Evolutionary conservation across 2,329 filamentous ascomycete species (phyloP).

Genomic region (Colletotrichum sublineola): DNA sequence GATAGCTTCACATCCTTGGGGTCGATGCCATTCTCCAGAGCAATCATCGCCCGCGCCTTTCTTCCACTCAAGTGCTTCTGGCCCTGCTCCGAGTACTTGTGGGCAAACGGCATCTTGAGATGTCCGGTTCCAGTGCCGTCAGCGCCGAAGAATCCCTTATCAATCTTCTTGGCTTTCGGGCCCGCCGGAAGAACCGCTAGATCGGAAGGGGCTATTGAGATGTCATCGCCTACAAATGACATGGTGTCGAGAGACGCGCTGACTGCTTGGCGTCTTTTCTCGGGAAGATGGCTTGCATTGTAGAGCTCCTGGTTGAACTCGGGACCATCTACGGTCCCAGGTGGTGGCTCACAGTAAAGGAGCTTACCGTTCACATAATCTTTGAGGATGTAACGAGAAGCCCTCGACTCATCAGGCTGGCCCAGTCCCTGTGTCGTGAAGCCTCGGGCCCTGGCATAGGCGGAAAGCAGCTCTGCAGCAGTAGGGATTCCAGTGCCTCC

Average conservation of each 20-base stretch:
- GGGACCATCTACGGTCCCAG: slow-evolving; percentile 75
- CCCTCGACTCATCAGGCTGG: slow-evolving; percentile 92
- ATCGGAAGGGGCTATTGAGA: slow-evolving; percentile 57
- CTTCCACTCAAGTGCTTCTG: slow-evolving; percentile 82
- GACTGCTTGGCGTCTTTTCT: slow-evolving; percentile 80
- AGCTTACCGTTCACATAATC: slow-evolving; percentile 98
- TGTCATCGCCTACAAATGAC: slow-evolving; percentile 55
- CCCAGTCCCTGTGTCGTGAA: slow-evolving; percentile 92
- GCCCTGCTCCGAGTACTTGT: slow-evolving; percentile 90
- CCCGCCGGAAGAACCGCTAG: slow-evolving; percentile 69
- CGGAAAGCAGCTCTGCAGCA: slow-evolving; percentile 84
- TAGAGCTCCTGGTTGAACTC: slow-evolving; percentile 94
- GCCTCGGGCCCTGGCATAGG: slow-evolving; percentile 90
- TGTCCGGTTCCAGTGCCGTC: slow-evolving; percentile 72
- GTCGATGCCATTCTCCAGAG: slow-evolving; percentile 87
- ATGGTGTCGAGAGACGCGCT: slow-evolving; percentile 63
- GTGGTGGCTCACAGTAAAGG: slow-evolving; percentile 90
- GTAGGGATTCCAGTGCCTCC: slow-evolving; percentile 91
- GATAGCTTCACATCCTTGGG: slow-evolving; percentile 78
- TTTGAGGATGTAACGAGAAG: slow-evolving; percentile 90
- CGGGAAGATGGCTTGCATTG: slow-evolving; percentile 83
- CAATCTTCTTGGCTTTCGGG: slow-evolving; percentile 80
- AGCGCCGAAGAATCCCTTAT: slow-evolving; percentile 89
- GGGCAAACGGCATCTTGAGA: slow-evolving; percentile 84
- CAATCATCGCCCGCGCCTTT: slow-evolving; percentile 84